Percentiles rank a stretch among this genome's conserved stretches.
phyloP scores from a whole-genome alignment of 139 green algal species.

The Microglena sp. region DNA sequence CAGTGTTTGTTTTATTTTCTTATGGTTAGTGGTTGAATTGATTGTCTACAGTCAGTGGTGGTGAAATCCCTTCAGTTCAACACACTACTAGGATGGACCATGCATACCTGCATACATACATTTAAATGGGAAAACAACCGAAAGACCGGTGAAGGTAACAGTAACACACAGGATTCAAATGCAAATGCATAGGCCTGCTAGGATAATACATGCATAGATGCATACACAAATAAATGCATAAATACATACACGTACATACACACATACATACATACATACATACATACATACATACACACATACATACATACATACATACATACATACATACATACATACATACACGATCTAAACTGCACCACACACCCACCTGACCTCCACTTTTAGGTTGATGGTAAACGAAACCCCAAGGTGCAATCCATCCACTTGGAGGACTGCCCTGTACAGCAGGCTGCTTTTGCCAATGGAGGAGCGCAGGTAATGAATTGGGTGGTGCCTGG shows the following conservation, averaged over 20 bases:
- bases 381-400: slow-evolving; percentile 59
- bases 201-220: neutral
- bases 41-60: too few species aligned
- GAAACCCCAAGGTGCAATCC: slow-evolving; percentile 72
- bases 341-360: neutral
- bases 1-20: too few species aligned
- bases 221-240: too few species aligned
- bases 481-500: neutral
- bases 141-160: too few species aligned
- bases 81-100: too few species aligned
- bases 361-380: neutral
- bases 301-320: neutral
- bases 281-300: slow-evolving; percentile 2
- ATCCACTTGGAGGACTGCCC: slow-evolving; percentile 80
- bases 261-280: too few species aligned
- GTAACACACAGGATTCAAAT: too few species aligned
- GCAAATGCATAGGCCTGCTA: neutral
- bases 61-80: slow-evolving; percentile 76
- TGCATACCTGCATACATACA: too few species aligned
- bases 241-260: too few species aligned
- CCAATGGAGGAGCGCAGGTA: slow-evolving; percentile 31
- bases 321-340: neutral
- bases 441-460: slow-evolving; percentile 74
- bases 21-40: too few species aligned
- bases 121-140: neutral